These are phyloP conservation scores for Populus hybrid DNA, from an alignment of 441 rosid species.

Conservation along the genomic window DNA sequence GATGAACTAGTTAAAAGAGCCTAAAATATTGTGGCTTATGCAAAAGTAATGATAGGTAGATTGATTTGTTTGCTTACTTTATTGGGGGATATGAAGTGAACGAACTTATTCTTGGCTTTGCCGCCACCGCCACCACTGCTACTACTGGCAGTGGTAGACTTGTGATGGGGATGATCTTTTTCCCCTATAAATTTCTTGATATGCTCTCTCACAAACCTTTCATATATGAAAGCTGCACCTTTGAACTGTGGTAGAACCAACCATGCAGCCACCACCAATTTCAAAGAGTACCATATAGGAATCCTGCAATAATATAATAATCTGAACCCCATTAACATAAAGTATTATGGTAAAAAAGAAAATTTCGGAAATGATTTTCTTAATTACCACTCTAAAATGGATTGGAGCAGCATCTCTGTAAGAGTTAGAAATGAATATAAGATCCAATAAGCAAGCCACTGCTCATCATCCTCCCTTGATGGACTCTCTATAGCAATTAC, in stretches of 20 bases:
- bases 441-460: conserved; percentile 98
- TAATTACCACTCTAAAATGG: conserved; percentile 61
- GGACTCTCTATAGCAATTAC: conserved; percentile 80
- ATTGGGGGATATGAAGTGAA: conserved; percentile 39
- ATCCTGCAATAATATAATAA: conserved; percentile 41
- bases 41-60: not conserved
- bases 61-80: conserved; percentile 25
- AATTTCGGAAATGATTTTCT: not conserved
- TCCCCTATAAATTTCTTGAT: conserved; percentile 36
- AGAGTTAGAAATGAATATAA: conserved; percentile 75
- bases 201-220: conserved; percentile 56
- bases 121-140: not conserved
- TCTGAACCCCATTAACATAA: not conserved
- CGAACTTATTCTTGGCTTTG: conserved; percentile 40
- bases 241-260: conserved; percentile 74
- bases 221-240: conserved; percentile 87
- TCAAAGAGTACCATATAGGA: conserved; percentile 76
- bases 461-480: conserved; percentile 69
- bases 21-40: not conserved
- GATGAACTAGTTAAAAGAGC: not conserved
- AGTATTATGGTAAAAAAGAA: no score
- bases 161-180: not conserved
- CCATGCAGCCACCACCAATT: conserved; percentile 62
- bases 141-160: not conserved
- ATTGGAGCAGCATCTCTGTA: conserved; percentile 62